phyloP scores from a whole-genome alignment of 345 rosid species.

The Psidium guajava region DNA sequence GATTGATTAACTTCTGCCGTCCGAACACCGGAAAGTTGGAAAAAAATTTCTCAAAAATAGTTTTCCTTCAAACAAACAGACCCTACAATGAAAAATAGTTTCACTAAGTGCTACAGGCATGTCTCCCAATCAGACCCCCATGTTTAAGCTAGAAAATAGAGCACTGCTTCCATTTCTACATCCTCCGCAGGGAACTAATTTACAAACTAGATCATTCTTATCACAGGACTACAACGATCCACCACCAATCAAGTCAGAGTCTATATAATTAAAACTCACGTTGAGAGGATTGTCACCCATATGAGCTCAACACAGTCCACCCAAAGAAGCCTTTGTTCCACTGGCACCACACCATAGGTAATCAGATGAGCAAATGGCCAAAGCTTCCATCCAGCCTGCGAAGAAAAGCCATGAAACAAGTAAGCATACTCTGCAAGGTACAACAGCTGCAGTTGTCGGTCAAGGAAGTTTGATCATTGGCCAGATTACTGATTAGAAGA shows the following conservation, averaged over 20 bases:
- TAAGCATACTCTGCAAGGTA: not conserved
- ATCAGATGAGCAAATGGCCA: conserved; percentile 99
- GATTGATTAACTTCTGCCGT: not conserved
- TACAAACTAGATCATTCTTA: not conserved
- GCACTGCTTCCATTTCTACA: not conserved
- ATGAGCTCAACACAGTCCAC: conserved; percentile 92
- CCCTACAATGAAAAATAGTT: not conserved
- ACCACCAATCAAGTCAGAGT: not conserved
- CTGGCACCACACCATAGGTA: conserved; percentile 84
- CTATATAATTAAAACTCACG: conserved; percentile 38
- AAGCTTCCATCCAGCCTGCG: conserved; percentile 98
- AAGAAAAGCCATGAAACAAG: conserved; percentile 2
- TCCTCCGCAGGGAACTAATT: not conserved
- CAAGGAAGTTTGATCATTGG: not conserved
- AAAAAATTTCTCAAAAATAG: not conserved
- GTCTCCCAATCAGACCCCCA: not conserved
- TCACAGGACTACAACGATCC: not conserved
- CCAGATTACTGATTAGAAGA: not conserved
- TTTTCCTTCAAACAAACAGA: not conserved
- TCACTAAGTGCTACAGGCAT: not conserved
- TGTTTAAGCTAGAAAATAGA: not conserved
- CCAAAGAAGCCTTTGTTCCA: conserved; percentile 96
- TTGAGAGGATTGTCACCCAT: conserved; percentile 98
- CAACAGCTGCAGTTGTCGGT: not conserved
- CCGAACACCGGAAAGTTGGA: not conserved